These are phyloP conservation scores for Parasarocladium wereldwijsianum DNA, from an alignment of 2,329 filamentous ascomycete species.

Conservation along the genomic window DNA sequence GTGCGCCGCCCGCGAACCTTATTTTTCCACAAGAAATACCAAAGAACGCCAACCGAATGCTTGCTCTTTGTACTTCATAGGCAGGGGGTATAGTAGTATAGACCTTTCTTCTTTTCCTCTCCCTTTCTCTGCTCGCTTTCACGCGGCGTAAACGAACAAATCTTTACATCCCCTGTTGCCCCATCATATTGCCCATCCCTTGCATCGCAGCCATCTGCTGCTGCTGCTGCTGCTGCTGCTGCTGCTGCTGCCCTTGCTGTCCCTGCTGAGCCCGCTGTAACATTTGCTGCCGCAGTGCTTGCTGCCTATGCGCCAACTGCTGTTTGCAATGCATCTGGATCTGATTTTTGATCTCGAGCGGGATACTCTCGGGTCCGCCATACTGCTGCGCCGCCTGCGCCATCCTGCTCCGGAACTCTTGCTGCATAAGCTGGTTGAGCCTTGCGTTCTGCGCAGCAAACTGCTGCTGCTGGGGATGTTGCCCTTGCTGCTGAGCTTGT, in stretches of 20 bases:
- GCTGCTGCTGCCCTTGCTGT: slow-evolving; percentile 16
- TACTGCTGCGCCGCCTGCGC: slow-evolving; percentile 17
- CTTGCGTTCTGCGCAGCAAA: slow-evolving; percentile 16
- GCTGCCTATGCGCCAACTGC: slow-evolving; percentile 21
- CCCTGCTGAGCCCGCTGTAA: slow-evolving; percentile 17
- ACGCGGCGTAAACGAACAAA: no score
- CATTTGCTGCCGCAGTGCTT: slow-evolving; percentile 21
- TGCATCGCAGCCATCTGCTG: slow-evolving; percentile 30
- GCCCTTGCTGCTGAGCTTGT: slow-evolving; percentile 18
- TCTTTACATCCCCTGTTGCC: slow-evolving; percentile 33
- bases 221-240: slow-evolving; percentile 16
- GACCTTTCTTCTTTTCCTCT: no score
- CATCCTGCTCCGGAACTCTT: no score
- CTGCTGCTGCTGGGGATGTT: slow-evolving; percentile 12
- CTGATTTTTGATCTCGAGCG: slow-evolving; percentile 26
- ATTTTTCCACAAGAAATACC: no score
- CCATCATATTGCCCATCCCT: slow-evolving; percentile 40
- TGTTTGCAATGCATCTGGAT: slow-evolving; percentile 27
- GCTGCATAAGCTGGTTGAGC: neutral
- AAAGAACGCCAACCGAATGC: no score
- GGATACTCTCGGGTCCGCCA: slow-evolving; percentile 28
- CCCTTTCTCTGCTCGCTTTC: no score
- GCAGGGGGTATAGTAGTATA: no score
- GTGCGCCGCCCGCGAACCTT: no score
- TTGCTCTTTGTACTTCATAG: no score